phyloP scores from a whole-genome alignment of 257 asterid species.

The Haberlea rhodopensis region DNA sequence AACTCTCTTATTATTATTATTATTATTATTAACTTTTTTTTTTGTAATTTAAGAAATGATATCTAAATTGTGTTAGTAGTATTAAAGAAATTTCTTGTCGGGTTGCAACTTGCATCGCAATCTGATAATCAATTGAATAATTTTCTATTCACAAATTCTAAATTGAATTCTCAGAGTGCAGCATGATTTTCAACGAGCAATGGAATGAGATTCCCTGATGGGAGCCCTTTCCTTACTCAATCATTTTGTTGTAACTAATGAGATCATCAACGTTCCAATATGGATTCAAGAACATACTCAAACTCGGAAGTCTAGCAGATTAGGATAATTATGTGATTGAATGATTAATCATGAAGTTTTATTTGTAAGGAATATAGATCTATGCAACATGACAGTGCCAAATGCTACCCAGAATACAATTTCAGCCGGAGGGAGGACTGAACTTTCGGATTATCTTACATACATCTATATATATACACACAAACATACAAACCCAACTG shows the following conservation, averaged over 20 bases:
- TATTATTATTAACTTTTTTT: too few relatives aligned
- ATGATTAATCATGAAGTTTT: too few relatives aligned
- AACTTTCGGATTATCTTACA: not conserved
- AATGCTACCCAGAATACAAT: not conserved
- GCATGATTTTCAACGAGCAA: too few relatives aligned
- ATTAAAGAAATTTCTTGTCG: not conserved
- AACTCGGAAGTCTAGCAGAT: too few relatives aligned
- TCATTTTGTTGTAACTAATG: not conserved
- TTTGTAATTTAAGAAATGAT: too few relatives aligned
- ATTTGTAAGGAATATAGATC: too few relatives aligned
- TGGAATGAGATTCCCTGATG: not conserved
- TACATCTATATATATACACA: too few relatives aligned
- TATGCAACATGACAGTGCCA: not conserved
- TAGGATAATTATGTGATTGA: too few relatives aligned
- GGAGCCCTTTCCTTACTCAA: not conserved
- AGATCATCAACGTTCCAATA: not conserved
- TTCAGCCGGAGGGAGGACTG: not conserved
- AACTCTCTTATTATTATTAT: not conserved
- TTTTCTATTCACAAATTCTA: not conserved
- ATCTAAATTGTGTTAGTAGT: too few relatives aligned
- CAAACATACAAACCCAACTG: too few relatives aligned
- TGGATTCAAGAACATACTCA: too few relatives aligned
- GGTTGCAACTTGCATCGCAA: not conserved
- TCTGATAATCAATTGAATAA: not conserved
- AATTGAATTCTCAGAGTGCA: not conserved